A percentile compares a stretch with the other conserved stretches of the same genome.
phyloP scores from a whole-genome alignment of 2,329 filamentous ascomycete genomes.

The Ceratocystis huliohia region DNA sequence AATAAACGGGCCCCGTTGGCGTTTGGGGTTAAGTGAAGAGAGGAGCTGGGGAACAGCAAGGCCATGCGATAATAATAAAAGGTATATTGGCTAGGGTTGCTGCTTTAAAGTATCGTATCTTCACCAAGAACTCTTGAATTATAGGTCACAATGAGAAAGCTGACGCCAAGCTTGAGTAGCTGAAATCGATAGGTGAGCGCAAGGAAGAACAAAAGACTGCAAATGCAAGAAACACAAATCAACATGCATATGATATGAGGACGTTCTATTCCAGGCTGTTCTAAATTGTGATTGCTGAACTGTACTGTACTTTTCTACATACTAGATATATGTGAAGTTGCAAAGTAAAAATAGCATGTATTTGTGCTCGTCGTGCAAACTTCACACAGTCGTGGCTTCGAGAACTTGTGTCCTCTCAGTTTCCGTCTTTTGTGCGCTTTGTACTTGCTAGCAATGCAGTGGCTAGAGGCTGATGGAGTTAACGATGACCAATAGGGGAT shows the following conservation, averaged over 20 bases:
- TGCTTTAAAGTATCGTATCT: no score
- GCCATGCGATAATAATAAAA: no score
- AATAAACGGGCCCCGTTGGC: no score
- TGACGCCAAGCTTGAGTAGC: not conserved
- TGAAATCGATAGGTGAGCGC: not conserved
- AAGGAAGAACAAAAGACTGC: not conserved
- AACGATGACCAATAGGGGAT: not conserved
- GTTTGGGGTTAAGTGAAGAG: no score
- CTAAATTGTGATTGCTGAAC: no score
- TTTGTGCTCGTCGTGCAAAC: not conserved
- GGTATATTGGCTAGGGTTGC: no score
- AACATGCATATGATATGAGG: not conserved
- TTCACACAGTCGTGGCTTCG: not conserved
- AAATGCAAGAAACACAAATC: slow-evolving; percentile 6
- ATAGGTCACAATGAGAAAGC: not conserved
- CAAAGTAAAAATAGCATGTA: not conserved
- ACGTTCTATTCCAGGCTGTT: not conserved
- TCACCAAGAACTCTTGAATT: no score
- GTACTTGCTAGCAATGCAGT: not conserved
- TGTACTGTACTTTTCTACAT: not conserved
- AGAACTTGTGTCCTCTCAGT: not conserved
- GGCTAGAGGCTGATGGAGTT: not conserved
- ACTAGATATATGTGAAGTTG: no score
- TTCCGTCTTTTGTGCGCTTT: not conserved
- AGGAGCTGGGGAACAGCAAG: no score